A percentile compares a stretch with the other conserved stretches of the same genome.
These are phyloP conservation scores for Prillingera fragicola DNA, from an alignment of 1,284 basidiomycete genomes.

Conservation along the genomic window DNA sequence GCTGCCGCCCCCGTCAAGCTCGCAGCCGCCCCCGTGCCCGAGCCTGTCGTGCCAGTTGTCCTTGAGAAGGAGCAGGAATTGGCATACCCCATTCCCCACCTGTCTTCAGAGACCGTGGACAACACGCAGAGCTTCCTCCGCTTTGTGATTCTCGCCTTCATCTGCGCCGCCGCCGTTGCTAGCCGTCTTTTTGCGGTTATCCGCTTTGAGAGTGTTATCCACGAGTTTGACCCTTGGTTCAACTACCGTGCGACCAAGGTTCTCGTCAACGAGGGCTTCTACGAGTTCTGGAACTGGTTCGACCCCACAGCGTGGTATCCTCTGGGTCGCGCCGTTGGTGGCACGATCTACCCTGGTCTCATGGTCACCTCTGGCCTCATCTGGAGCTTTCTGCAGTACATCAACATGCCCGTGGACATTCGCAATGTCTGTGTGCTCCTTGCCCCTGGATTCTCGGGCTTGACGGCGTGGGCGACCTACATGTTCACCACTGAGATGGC, in stretches of 20 bases:
- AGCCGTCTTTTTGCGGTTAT: slow-evolving; percentile 96
- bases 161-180: slow-evolving; percentile 88
- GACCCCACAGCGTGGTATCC: slow-evolving; percentile 99
- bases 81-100: slow-evolving; percentile 44
- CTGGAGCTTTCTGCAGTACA: slow-evolving; percentile 78
- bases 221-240: slow-evolving; percentile 65
- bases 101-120: slow-evolving; percentile 58
- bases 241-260: slow-evolving; percentile 73
- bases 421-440: slow-evolving; percentile 95
- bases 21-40: neutral
- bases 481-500: slow-evolving; percentile 96
- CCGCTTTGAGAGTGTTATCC: slow-evolving; percentile 98
- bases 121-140: slow-evolving; percentile 80
- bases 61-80: slow-evolving; percentile 11
- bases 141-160: slow-evolving; percentile 77
- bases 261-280: slow-evolving; percentile 85
- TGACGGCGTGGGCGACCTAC: slow-evolving; percentile 97
- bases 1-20: neutral
- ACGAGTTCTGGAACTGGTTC: slow-evolving; percentile 99
- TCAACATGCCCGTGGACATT: slow-evolving; percentile 96
- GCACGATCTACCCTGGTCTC: slow-evolving; percentile 94
- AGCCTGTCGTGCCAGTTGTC: neutral
- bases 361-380: slow-evolving; percentile 98
- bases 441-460: slow-evolving; percentile 91
- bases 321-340: slow-evolving; percentile 93